These are phyloP conservation scores for Candida nonsorbophila DNA, from an alignment of 805 yeast species.

Conservation along the genomic window DNA sequence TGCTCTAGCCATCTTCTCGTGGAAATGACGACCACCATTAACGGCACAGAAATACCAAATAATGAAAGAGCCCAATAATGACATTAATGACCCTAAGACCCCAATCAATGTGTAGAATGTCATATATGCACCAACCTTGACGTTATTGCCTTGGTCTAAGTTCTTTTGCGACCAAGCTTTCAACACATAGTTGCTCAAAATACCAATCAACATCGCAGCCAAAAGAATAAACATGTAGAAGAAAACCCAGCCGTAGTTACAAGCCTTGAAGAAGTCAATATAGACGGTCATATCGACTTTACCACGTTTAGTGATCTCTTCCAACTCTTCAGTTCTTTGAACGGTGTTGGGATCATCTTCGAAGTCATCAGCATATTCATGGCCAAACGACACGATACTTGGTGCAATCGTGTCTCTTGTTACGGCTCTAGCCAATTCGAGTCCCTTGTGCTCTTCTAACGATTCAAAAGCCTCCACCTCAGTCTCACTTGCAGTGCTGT, in stretches of 20 bases:
- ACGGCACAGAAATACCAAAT: constrained; percentile 26
- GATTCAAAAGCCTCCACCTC: constrained; percentile 5
- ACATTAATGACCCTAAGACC: constrained; percentile 20
- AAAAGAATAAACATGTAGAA: constrained; percentile 18
- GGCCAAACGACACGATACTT: constrained; percentile 29
- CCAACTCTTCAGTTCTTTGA: constrained; percentile 14
- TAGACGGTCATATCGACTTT: constrained; percentile 23
- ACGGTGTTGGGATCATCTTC: constrained; percentile 8
- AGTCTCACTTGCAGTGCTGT: constrained; percentile 11
- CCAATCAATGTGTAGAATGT: constrained; percentile 24
- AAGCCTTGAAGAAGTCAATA: constrained; percentile 25
- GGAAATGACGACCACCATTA: constrained; percentile 27
- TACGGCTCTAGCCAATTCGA: constrained; percentile 8
- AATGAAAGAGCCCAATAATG: constrained; percentile 22
- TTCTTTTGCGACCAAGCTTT: constrained; percentile 34
- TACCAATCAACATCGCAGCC: constrained; percentile 12
- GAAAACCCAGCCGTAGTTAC: constrained; percentile 20
- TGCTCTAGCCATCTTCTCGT: constrained; percentile 29
- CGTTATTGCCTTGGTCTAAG: constrained; percentile 17
- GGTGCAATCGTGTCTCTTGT: constrained; percentile 13
- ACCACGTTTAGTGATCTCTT: constrained; percentile 26
- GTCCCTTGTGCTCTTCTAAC: constrained; percentile 7
- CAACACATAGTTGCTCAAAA: constrained; percentile 23
- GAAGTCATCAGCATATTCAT: constrained; percentile 25
- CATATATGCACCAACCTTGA: constrained; percentile 18